Percentiles rank a stretch among this genome's conserved stretches.
Evolutionary conservation across 2,329 filamentous ascomycete genomes (phyloP).

Genomic region (Paecilomyces variotii): DNA sequence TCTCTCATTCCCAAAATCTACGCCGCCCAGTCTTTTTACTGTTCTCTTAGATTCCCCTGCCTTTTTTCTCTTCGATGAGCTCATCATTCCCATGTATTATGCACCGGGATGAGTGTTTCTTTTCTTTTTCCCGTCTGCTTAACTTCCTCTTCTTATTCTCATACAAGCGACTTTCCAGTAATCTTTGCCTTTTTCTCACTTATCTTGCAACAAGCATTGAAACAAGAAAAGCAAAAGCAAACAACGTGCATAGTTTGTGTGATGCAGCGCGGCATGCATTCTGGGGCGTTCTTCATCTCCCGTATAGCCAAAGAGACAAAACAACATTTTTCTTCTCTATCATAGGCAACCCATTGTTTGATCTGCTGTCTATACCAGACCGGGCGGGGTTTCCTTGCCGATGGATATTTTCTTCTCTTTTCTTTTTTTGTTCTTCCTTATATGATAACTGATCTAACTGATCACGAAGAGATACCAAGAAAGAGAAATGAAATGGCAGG

Average conservation of each 20-base stretch:
- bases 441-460: neutral
- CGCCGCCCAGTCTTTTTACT: neutral
- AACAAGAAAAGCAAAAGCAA: neutral
- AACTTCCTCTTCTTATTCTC: neutral
- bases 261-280: neutral
- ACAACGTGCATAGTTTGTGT: neutral
- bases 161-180: neutral
- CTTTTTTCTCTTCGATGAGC: conserved; percentile 2
- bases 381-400: neutral
- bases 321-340: conserved; percentile 4
- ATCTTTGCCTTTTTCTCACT: neutral
- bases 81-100: conserved; percentile 5
- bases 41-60: conserved; percentile 9
- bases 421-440: neutral
- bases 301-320: neutral
- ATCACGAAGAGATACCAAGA: neutral
- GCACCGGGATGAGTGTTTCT: neutral
- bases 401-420: neutral
- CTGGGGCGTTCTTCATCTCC: neutral
- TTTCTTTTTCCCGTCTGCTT: neutral
- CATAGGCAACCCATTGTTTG: conserved; percentile 13
- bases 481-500: neutral
- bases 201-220: neutral
- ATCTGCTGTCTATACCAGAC: neutral
- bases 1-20: conserved; percentile 2